Evolutionary conservation across 2,329 filamentous ascomycete genomes (phyloP), one percentile per base, ranked within the genome.

Genomic region (Zarea fungicola): DNA sequence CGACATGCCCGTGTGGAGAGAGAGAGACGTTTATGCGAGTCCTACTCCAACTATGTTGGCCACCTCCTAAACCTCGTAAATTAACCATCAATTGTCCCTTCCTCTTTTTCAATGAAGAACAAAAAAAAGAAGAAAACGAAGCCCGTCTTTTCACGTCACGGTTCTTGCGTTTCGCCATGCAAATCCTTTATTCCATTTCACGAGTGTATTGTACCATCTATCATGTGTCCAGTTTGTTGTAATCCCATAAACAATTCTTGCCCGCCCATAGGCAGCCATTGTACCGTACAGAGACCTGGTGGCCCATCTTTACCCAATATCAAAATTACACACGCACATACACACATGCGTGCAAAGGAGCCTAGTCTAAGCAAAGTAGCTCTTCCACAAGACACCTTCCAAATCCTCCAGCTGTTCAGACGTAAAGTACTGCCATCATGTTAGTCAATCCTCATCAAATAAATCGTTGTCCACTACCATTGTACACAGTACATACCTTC

Each of bases 371-470:
- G 91, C 95, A 73, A 99, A 99, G 65, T 99, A 99, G 67, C 92
- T 97, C 84, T 99, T 99, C 93, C 93, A 99, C 45, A 99, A 74
- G 41, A 99, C 95, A 45, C 93, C 93, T 61, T 96, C 91, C 51
- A 99, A 68, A 63, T 97, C 92, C 66, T 97, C 93, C 10, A 99
- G 74, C 62, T 99, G 92, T 59, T 97, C 93, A 25, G 85, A 73
- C 22, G 90, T 90, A 64, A 99, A 99, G 52, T 89, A 81, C 80
- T 87, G 55, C 14, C 1, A 16, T 31, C 52, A 43, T 43, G 50
- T 71, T 58, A 70, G 66, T 26, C 40, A 44, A 23, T n/a, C n/a
- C n/a, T n/a, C n/a, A n/a, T n/a, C n/a, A n/a, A n/a, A n/a, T n/a
- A n/a, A n/a, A n/a, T 7, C 22, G 6, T 19, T 14, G 11, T 34